Conservation (phyloP, 2,329 filamentous ascomycete species). For the Fusarium sp. region DNA sequence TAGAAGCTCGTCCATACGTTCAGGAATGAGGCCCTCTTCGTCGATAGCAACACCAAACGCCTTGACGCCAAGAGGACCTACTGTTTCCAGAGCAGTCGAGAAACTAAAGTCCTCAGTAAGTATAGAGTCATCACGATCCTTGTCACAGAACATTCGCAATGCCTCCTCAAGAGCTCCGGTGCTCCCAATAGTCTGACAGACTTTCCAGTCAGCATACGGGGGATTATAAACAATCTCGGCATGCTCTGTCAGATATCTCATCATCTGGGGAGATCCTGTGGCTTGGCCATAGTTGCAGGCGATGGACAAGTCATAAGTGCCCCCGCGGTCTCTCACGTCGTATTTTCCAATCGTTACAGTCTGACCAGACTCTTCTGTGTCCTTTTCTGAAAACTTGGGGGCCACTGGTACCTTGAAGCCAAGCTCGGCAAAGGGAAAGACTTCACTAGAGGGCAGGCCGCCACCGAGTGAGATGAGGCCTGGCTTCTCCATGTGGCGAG, state of each 20-base stretch:
- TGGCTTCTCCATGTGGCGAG: constrained; percentile 80
- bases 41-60: constrained; percentile 64
- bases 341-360: constrained; percentile 81
- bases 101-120: constrained; percentile 94
- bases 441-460: constrained; percentile 85
- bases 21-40: constrained; percentile 63
- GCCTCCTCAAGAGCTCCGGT: constrained; percentile 88
- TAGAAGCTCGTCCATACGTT: constrained; percentile 63
- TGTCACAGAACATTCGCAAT: constrained; percentile 81
- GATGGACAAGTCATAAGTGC: constrained; percentile 78
- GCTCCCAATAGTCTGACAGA: constrained; percentile 84
- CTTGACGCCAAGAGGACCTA: constrained; percentile 63
- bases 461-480: constrained; percentile 93
- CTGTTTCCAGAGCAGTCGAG: constrained; percentile 73
- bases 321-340: constrained; percentile 72
- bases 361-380: constrained; percentile 69
- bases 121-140: constrained; percentile 77
- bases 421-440: constrained; percentile 90
- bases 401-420: constrained; percentile 76
- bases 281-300: constrained; percentile 95
- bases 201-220: constrained; percentile 90
- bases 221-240: constrained; percentile 90
- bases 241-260: constrained; percentile 93
- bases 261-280: constrained; percentile 83
- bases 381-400: constrained; percentile 76